Evolutionary conservation across 768 basidiomycete genomes (phyloP).

Genomic region (Amanita muscaria): DNA sequence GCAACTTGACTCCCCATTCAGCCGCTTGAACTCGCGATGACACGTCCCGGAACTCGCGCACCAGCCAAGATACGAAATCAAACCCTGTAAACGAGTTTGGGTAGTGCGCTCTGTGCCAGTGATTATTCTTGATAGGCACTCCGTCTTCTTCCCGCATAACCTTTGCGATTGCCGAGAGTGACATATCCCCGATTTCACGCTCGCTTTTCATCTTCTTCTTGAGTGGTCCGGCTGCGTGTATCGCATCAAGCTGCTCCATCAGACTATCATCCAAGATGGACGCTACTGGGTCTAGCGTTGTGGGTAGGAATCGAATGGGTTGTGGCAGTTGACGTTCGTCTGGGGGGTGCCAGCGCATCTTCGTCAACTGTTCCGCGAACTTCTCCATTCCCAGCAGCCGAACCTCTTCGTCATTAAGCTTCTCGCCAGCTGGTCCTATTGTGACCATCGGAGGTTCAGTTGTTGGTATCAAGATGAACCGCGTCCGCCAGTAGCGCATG

Average conservation of each 20-base stretch:
- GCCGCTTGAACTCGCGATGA: conserved; percentile 71
- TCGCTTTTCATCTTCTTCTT: conserved; percentile 78
- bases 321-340: conserved; percentile 46
- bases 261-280: conserved; percentile 74
- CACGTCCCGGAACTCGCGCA: conserved; percentile 86
- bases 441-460: conserved; percentile 52
- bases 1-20: conserved; percentile 69
- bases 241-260: conserved; percentile 72
- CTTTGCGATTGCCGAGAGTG: conserved; percentile 57
- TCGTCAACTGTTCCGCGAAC: conserved; percentile 81
- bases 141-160: conserved; percentile 84
- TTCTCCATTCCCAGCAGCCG: conserved; percentile 86
- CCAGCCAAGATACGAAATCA: conserved; percentile 86
- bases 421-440: conserved; percentile 59
- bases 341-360: conserved; percentile 67
- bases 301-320: conserved; percentile 72
- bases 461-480: conserved; percentile 89
- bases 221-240: conserved; percentile 66
- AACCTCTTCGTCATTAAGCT: conserved; percentile 78
- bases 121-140: conserved; percentile 73
- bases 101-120: conserved; percentile 72
- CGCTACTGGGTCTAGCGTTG: conserved; percentile 74
- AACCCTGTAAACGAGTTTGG: conserved; percentile 82
- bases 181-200: conserved; percentile 59
- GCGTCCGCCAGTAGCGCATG: conserved; percentile 87